Conservation (phyloP, 2,329 filamentous ascomycete species). For the Cladophialophora chaetospira region DNA sequence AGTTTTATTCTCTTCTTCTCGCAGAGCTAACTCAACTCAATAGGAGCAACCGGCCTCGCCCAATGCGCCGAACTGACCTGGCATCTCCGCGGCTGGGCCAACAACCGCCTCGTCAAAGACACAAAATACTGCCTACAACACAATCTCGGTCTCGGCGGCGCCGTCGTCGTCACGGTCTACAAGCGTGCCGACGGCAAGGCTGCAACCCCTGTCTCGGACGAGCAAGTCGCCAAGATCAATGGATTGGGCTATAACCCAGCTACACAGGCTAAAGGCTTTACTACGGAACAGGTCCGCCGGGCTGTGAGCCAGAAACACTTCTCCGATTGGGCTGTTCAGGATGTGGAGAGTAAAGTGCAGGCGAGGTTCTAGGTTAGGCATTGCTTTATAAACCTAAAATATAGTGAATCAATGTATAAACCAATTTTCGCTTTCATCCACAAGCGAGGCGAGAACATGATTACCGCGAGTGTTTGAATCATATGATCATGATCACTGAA, state of each 20-base stretch:
- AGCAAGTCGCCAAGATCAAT: constrained; percentile 65
- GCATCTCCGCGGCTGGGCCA: constrained; percentile 95
- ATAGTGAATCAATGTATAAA: no score
- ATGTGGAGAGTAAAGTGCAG: constrained; percentile 73
- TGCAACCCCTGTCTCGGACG: constrained; percentile 62
- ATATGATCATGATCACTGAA: no score
- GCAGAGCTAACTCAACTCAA: constrained; percentile 11
- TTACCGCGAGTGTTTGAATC: no score
- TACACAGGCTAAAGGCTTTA: constrained; percentile 85
- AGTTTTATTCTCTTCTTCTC: background rate
- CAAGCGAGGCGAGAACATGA: no score
- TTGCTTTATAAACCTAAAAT: no score
- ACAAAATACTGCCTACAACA: constrained; percentile 82
- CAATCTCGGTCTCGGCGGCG: constrained; percentile 88
- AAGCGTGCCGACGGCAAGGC: constrained; percentile 74
- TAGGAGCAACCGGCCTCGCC: constrained; percentile 78
- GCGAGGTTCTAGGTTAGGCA: constrained; percentile 59
- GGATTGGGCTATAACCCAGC: constrained; percentile 89
- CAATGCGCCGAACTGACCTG: constrained; percentile 94
- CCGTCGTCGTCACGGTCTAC: constrained; percentile 88
- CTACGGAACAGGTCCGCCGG: constrained; percentile 68
- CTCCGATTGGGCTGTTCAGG: constrained; percentile 76
- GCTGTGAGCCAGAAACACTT: constrained; percentile 69
- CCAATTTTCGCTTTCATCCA: no score
- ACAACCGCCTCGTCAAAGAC: constrained; percentile 72